Percentiles rank a stretch among this genome's conserved stretches.
Evolutionary conservation across 2,329 filamentous ascomycete genomes (phyloP).

Genomic region (Helicocarpus griseus): DNA sequence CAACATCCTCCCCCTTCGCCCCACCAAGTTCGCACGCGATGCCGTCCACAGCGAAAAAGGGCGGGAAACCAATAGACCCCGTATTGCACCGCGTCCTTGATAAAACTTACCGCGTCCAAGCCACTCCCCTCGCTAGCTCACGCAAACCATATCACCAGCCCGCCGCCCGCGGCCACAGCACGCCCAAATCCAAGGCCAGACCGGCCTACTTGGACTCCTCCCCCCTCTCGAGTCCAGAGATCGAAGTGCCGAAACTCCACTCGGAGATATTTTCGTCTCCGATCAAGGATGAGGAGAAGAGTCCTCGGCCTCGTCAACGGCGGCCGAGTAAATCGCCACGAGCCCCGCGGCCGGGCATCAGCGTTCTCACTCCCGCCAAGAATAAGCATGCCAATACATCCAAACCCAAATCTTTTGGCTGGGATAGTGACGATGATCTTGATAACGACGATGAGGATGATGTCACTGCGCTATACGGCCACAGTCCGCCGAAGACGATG

Average conservation of each 20-base stretch:
- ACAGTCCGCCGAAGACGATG: slow-evolving; percentile 76
- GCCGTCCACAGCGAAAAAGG: slow-evolving; percentile 30
- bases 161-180: slow-evolving; percentile 11
- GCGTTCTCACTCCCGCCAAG: slow-evolving; percentile 65
- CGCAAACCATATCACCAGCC: slow-evolving; percentile 9
- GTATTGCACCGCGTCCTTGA: slow-evolving; percentile 86
- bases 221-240: slow-evolving; percentile 64
- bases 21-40: slow-evolving; percentile 39
- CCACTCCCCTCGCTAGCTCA: slow-evolving; percentile 59
- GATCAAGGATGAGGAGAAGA: slow-evolving; percentile 30
- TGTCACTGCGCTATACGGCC: slow-evolving; percentile 52
- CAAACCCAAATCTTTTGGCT: slow-evolving; percentile 32
- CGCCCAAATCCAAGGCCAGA: slow-evolving; percentile 17
- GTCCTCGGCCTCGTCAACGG: slow-evolving; percentile 33
- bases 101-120: slow-evolving; percentile 89
- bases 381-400: slow-evolving; percentile 29
- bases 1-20: slow-evolving; percentile 48
- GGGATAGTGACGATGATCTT: slow-evolving; percentile 64
- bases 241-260: slow-evolving; percentile 70
- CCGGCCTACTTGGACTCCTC: slow-evolving; percentile 33
- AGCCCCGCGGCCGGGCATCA: slow-evolving; percentile 67
- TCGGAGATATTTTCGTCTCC: slow-evolving; percentile 80
- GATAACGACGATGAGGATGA: slow-evolving; percentile 51
- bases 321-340: slow-evolving; percentile 37
- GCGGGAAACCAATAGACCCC: slow-evolving; percentile 49